Conservation (phyloP, 805 yeast genomes). For the Kluyveromyces dobzhanskii region DNA sequence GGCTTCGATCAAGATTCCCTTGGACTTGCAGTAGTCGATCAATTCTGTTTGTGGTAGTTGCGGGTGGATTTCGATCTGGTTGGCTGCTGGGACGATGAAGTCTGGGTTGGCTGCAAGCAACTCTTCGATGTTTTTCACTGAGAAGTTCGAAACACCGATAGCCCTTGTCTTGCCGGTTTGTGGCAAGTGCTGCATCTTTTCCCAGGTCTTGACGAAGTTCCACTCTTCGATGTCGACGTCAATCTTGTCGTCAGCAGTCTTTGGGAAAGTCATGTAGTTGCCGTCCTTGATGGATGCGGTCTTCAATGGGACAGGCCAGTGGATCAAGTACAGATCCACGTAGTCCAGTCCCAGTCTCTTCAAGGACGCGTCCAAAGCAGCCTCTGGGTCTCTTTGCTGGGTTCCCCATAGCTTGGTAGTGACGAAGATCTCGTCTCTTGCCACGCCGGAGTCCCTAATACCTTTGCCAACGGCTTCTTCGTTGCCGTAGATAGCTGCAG, state of each 20-base stretch:
- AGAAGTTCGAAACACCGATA: conserved; percentile 72
- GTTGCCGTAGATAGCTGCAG: conserved; percentile 62
- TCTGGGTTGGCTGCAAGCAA: conserved; percentile 42
- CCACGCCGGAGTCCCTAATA: conserved; percentile 48
- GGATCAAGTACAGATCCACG: conserved; percentile 70
- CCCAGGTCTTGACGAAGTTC: conserved; percentile 51
- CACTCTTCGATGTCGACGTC: conserved; percentile 32
- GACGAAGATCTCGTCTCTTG: conserved; percentile 56
- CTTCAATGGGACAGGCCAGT: conserved; percentile 66
- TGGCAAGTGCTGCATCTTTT: conserved; percentile 50
- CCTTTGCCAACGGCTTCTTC: conserved; percentile 58
- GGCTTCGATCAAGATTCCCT: conserved; percentile 57
- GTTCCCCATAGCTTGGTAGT: conserved; percentile 65
- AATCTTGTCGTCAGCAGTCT: conserved; percentile 29
- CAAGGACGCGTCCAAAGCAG: conserved; percentile 51
- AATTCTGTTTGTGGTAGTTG: conserved; percentile 57
- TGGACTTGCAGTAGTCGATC: conserved; percentile 39
- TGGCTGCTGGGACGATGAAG: conserved; percentile 53
- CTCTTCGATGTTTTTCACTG: conserved; percentile 42
- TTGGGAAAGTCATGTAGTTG: conserved; percentile 28
- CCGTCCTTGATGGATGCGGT: conserved; percentile 33
- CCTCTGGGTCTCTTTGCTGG: conserved; percentile 40
- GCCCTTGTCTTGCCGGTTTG: conserved; percentile 46
- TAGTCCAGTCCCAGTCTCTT: conserved; percentile 60
- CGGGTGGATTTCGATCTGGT: conserved; percentile 76